Evolutionary conservation across 2,329 filamentous ascomycete genomes (phyloP).

Genomic region (Beauveria scarabaeidicola): DNA sequence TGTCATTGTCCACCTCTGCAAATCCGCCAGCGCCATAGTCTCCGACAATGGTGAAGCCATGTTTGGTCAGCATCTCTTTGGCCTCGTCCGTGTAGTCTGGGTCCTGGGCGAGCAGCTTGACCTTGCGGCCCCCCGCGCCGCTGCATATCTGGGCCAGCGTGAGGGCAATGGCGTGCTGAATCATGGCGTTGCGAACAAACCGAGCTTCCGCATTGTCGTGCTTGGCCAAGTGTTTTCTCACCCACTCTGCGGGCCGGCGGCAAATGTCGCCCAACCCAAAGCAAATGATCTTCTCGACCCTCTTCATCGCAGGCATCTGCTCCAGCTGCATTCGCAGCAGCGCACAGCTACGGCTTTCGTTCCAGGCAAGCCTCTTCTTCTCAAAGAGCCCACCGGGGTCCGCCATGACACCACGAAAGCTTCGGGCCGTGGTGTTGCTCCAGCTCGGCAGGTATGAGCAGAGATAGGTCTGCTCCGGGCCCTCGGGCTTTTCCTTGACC

Average conservation of each 20-base stretch:
- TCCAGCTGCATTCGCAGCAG: background rate
- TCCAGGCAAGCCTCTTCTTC: background rate
- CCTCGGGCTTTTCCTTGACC: background rate
- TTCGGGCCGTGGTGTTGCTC: background rate
- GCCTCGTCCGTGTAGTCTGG: slow-evolving; percentile 8
- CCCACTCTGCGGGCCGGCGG: background rate
- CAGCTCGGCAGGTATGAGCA: slow-evolving; percentile 2
- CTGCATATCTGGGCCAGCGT: background rate
- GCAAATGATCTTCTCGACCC: slow-evolving; percentile 4
- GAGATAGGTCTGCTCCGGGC: background rate
- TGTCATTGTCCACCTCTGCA: slow-evolving; percentile 14
- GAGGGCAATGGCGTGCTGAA: background rate
- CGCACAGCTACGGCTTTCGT: background rate
- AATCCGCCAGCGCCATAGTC: slow-evolving; percentile 12
- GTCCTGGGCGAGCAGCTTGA: slow-evolving; percentile 9
- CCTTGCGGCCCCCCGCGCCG: background rate
- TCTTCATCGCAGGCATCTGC: background rate
- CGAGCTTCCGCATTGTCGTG: background rate
- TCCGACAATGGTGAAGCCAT: slow-evolving; percentile 12
- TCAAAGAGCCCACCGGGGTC: background rate
- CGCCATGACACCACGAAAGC: background rate
- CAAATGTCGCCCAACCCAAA: slow-evolving; percentile 7
- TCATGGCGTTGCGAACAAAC: background rate
- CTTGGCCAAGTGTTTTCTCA: background rate
- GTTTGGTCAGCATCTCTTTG: background rate